phyloP scores from a whole-genome alignment of 2,329 filamentous ascomycete species.

The Coleophoma cylindrospora region DNA sequence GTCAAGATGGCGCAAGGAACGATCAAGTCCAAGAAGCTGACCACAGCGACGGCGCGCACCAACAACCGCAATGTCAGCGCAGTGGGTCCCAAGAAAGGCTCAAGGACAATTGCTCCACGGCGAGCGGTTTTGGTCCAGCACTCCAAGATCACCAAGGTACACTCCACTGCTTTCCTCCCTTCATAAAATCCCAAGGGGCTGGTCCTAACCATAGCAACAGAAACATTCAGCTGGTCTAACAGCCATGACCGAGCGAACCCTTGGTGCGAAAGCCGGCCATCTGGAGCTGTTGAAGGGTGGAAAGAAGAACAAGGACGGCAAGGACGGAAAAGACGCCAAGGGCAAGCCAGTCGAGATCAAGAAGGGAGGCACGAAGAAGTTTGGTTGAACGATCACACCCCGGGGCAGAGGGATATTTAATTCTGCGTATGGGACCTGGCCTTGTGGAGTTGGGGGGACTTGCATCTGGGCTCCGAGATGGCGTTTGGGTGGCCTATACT shows the following conservation, averaged over 20 bases:
- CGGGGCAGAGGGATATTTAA: no score
- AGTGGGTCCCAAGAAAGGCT: constrained; percentile 50
- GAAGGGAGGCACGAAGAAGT: constrained; percentile 27
- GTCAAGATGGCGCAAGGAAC: constrained; percentile 26
- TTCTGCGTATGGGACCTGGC: no score
- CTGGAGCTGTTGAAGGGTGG: constrained; percentile 62
- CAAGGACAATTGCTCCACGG: constrained; percentile 61
- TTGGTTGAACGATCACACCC: constrained; percentile 18
- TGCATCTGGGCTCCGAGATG: no score
- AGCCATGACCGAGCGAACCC: constrained; percentile 60
- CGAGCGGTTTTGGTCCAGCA: constrained; percentile 55
- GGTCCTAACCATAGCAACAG: constrained; percentile 23
- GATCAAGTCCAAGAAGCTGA: constrained; percentile 23
- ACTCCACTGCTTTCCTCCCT: constrained; percentile 2
- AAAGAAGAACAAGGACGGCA: constrained; percentile 50
- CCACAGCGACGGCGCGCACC: constrained; percentile 18
- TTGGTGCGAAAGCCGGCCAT: constrained; percentile 65
- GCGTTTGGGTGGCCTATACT: no score
- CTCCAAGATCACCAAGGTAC: constrained; percentile 57
- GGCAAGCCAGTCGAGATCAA: constrained; percentile 26
- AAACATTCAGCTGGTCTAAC: constrained; percentile 59
- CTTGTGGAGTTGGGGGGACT: no score
- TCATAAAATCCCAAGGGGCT: not conserved
- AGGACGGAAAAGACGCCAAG: constrained; percentile 29
- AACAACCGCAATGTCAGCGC: constrained; percentile 24